A percentile compares a stretch with the other conserved stretches of the same genome.
phyloP scores from a whole-genome alignment of 345 rosid species.

The Populus alba region DNA sequence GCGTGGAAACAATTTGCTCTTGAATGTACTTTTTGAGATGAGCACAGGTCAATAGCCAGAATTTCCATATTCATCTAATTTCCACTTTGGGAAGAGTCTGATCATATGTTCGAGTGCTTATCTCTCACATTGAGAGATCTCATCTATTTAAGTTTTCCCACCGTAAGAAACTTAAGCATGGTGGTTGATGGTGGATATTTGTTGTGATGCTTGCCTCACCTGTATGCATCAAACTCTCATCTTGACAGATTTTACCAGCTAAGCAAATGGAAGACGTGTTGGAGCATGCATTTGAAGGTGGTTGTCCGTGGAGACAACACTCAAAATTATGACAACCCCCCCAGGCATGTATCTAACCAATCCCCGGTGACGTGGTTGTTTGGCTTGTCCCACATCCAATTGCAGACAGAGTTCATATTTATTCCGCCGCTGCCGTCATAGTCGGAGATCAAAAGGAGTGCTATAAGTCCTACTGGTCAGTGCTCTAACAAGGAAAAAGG shows the following conservation, averaged over 20 bases:
- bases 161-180: background rate
- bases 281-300: slow-evolving; percentile 94
- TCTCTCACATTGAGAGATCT: background rate
- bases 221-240: background rate
- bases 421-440: slow-evolving; percentile 5
- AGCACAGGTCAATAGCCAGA: background rate
- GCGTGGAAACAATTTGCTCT: background rate
- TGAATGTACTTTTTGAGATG: background rate
- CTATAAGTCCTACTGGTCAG: background rate
- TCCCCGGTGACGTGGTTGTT: background rate
- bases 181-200: background rate
- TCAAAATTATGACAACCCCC: slow-evolving; percentile 60
- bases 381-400: background rate
- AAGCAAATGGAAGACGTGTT: slow-evolving; percentile 93
- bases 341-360: background rate
- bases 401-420: background rate
- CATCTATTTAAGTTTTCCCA: background rate
- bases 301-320: slow-evolving; percentile 84
- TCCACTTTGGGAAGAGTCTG: background rate
- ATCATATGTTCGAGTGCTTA: background rate
- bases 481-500: background rate
- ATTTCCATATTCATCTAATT: background rate
- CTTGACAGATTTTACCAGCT: slow-evolving; percentile 66
- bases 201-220: background rate
- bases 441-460: slow-evolving; percentile 7